These are phyloP conservation scores for Penicillium verrucosum DNA, from an alignment of 2,329 filamentous ascomycete genomes.

Conservation along the genomic window DNA sequence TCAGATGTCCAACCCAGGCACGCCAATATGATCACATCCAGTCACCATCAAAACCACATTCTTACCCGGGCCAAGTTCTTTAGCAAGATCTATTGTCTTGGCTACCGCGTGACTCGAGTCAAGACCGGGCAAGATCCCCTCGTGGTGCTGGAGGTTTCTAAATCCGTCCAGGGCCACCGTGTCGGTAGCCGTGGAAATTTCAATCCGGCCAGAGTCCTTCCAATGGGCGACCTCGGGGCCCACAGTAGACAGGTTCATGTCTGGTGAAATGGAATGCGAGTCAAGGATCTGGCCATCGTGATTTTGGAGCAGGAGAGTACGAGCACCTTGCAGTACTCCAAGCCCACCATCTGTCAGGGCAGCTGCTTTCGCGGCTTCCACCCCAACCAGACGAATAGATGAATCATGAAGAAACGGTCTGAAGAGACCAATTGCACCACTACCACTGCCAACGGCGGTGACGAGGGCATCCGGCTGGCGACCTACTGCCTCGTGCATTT, in stretches of 20 bases:
- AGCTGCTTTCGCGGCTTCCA: conserved; percentile 20
- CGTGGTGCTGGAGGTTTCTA: conserved; percentile 23
- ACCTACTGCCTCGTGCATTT: conserved; percentile 19
- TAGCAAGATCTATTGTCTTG: conserved; percentile 15
- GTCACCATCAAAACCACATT: conserved; percentile 26
- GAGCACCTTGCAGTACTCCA: conserved; percentile 26
- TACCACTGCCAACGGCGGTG: conserved; percentile 24
- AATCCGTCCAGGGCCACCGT: conserved; percentile 27
- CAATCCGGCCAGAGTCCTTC: conserved; percentile 24
- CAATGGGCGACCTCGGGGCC: conserved; percentile 25
- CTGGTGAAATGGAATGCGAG: conserved; percentile 25
- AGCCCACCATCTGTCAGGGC: conserved; percentile 18
- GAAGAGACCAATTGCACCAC: conserved; percentile 23
- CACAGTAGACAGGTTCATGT: conserved; percentile 25
- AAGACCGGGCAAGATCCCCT: conserved; percentile 22
- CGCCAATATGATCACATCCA: conserved; percentile 20
- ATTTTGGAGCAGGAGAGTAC: conserved; percentile 24
- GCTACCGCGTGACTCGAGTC: conserved; percentile 27
- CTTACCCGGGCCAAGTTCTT: conserved; percentile 21
- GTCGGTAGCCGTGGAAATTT: conserved; percentile 25
- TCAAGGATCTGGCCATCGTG: conserved; percentile 22
- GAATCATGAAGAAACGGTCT: conserved; percentile 19
- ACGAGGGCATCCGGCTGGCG: conserved; percentile 23
- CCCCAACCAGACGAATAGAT: conserved; percentile 14
- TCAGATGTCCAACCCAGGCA: conserved; percentile 11